Base-by-base conservation (phyloP, 148 eudicot genomes). In the Amaranthus cruentus region DNA sequence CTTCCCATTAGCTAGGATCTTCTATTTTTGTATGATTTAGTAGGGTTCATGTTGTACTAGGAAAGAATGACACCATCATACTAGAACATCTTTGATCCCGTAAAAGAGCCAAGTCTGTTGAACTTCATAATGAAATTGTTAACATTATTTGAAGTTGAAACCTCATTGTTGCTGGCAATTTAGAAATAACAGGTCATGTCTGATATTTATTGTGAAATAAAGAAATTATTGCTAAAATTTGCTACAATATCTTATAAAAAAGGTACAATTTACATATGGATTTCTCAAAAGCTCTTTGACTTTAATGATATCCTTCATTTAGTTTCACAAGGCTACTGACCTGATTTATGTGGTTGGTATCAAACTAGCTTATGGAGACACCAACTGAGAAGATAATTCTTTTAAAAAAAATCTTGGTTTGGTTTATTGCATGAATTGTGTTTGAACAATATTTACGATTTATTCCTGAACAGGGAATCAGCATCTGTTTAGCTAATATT, bases 391-490 rank as follows among this genome's bases (percentile, higher is more conserved):
- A 9, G 52, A 56, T 57, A n/a, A 4, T 38, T 60, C n/a, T 47
- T 50, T 49, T 62, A 67, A 55, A 28, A 28, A 28, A 28, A 28
- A 28, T 2, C 55, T 69, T 55, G 51, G 7, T 68, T 70, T 42
- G 68, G 58, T 6, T 63, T 58, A 0, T 5, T 54, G 14, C 7
- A 47, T 74, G 50, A 10, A 47, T 62, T 51, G 44, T 8, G 61
- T 9, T 9, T n/a, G n/a, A 14, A 58, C 53, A 55, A 49, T 68
- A 42, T 38, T 50, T 38, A 7, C 14, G 1, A 48, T 3, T 21
- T 49, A 3, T 55, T 72, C 68, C 21, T 58, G 55, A 77, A 85
- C 93, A 95, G 99, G 99, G 99, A 69, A 87, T 92, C 79, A 85
- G 89, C 80, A 75, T 95, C 64, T 85, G 88, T 63, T 85, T 90